Conservation (phyloP, 2,329 filamentous ascomycete genomes). For the Penicillium expansum region DNA sequence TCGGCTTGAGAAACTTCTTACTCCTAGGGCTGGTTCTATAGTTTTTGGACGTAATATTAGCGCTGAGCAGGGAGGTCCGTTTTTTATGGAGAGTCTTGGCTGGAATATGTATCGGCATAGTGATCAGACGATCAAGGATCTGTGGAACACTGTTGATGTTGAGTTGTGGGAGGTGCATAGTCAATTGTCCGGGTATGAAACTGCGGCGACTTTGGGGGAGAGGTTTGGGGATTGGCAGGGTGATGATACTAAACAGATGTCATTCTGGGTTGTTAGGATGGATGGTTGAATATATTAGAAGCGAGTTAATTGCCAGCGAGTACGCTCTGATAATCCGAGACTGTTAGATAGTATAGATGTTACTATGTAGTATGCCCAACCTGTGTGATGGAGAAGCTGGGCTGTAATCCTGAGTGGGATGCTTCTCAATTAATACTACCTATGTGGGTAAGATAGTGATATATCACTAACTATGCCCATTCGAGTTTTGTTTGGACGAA, state of each 20-base stretch:
- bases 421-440: no score
- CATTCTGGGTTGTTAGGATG: not conserved
- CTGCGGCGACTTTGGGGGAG: not conserved
- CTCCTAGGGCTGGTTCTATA: not conserved
- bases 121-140: not conserved
- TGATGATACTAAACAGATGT: not conserved
- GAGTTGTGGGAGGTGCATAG: not conserved
- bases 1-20: not conserved
- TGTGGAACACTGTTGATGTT: not conserved
- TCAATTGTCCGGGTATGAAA: not conserved
- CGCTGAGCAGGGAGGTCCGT: not conserved
- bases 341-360: no score
- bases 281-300: not conserved
- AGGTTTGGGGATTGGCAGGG: not conserved
- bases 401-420: no score
- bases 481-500: no score
- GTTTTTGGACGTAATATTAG: not conserved
- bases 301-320: not conserved
- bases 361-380: no score
- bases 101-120: not conserved
- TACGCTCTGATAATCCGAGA: not conserved
- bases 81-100: not conserved
- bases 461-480: no score
- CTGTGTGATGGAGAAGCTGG: no score
- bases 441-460: no score